phyloP scores from a whole-genome alignment of 805 yeast genomes.

The Teunomyces lycoperdinae region DNA sequence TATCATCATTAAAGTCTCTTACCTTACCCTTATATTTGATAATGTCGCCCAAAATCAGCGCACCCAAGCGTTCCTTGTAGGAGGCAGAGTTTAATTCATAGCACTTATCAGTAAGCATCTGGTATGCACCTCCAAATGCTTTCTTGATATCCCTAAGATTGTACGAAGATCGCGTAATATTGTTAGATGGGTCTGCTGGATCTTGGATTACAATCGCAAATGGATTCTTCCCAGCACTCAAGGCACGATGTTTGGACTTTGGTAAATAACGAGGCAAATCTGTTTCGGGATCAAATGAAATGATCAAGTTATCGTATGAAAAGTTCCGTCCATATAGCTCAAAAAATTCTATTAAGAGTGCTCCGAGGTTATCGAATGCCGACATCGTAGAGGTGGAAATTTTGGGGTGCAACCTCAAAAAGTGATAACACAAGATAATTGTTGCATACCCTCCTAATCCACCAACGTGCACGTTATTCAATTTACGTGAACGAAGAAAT shows the following conservation, averaged over 20 bases:
- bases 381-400: conserved; percentile 62
- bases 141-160: conserved; percentile 76
- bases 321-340: conserved; percentile 89
- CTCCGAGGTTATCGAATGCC: conserved; percentile 76
- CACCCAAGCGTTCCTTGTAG: conserved; percentile 64
- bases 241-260: conserved; percentile 51
- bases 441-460: conserved; percentile 94
- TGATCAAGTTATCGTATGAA: conserved; percentile 75
- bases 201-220: conserved; percentile 80
- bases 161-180: conserved; percentile 81
- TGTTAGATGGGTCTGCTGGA: conserved; percentile 81
- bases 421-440: conserved; percentile 81
- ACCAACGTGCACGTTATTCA: conserved; percentile 88
- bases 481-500: conserved; percentile 70
- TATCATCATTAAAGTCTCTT: conserved; percentile 75
- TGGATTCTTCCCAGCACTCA: conserved; percentile 50
- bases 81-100: conserved; percentile 66
- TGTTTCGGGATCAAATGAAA: conserved; percentile 53
- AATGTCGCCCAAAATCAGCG: conserved; percentile 75
- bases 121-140: conserved; percentile 87
- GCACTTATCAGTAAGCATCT: conserved; percentile 68
- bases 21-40: conserved; percentile 71
- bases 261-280: conserved; percentile 59
- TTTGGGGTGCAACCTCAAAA: conserved; percentile 76
- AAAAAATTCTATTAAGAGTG: conserved; percentile 83